Conservation (phyloP, 306 rosid species). For the Vachellia collinsii region DNA sequence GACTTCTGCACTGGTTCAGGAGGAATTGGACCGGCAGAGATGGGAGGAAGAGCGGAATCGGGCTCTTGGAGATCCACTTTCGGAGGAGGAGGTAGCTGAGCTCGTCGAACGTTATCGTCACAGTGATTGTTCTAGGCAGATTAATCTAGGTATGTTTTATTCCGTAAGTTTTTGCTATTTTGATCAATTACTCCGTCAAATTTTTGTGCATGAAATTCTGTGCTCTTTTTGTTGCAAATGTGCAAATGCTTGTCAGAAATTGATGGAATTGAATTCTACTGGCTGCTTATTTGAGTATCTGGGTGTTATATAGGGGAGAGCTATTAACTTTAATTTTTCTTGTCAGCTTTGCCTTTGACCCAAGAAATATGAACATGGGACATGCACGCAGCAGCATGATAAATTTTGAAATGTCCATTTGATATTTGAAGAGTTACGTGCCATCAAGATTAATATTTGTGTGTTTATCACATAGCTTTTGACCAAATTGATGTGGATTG, state of each 20-base stretch:
- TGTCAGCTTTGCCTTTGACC: not conserved
- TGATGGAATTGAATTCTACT: not conserved
- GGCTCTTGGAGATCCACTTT: conserved; percentile 74
- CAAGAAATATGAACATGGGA: not conserved
- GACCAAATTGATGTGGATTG: not conserved
- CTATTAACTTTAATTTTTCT: not conserved
- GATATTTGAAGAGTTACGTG: not conserved
- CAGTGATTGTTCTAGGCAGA: conserved; percentile 77
- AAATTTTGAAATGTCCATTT: not conserved
- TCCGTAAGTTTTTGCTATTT: not conserved
- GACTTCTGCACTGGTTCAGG: conserved; percentile 56
- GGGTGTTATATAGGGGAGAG: not conserved
- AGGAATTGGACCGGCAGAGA: conserved; percentile 42
- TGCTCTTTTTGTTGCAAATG: not conserved
- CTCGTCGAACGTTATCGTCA: conserved; percentile 86
- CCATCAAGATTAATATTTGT: not conserved
- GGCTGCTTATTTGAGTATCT: not conserved
- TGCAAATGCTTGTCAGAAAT: not conserved
- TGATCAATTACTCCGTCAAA: not conserved
- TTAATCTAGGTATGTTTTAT: conserved; percentile 63
- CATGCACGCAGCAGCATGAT: not conserved
- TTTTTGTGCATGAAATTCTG: not conserved
- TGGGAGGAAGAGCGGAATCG: conserved; percentile 55
- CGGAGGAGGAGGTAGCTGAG: conserved; percentile 70
- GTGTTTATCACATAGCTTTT: not conserved